Evolutionary conservation across 2,329 filamentous ascomycete species (phyloP).

Genomic region (Elsinoe fawcettii): DNA sequence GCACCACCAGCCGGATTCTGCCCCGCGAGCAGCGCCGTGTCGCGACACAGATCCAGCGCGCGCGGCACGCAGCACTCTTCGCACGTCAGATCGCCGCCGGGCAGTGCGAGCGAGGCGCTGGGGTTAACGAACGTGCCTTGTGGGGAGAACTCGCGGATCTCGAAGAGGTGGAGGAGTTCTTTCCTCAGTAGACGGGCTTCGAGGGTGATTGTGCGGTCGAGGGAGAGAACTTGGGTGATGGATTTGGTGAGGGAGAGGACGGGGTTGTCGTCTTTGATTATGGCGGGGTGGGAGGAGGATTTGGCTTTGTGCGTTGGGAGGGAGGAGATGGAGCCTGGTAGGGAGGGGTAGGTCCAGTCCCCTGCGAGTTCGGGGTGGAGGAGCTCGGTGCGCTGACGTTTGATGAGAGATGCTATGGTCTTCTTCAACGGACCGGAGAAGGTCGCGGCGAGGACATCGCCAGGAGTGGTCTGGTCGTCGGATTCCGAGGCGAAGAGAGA

Average conservation of each 20-base stretch:
- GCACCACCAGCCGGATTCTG: conserved; percentile 18
- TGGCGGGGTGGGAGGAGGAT: conserved; percentile 27
- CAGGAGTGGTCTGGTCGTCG: conserved; percentile 48
- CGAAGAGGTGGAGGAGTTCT: conserved; percentile 81
- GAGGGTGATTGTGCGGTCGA: conserved; percentile 83
- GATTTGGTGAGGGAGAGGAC: conserved; percentile 86
- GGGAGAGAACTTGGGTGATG: conserved; percentile 81
- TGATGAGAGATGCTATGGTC: conserved; percentile 72
- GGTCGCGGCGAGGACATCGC: conserved; percentile 64
- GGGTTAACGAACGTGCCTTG: conserved; percentile 87
- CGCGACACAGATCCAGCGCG: conserved; percentile 86
- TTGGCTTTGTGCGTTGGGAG: conserved; percentile 23
- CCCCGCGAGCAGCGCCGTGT: conserved; percentile 63
- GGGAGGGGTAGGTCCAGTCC: conserved; percentile 77
- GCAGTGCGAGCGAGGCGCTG: conserved; percentile 61
- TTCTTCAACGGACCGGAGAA: conserved; percentile 90
- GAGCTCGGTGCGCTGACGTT: conserved; percentile 79
- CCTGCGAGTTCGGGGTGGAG: conserved; percentile 78
- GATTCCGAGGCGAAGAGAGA: conserved; percentile 50
- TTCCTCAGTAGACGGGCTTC: conserved; percentile 84
- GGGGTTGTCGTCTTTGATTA: conserved; percentile 49
- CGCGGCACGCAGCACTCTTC: conserved; percentile 82
- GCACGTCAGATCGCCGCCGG: conserved; percentile 62
- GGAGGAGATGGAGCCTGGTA: conserved; percentile 63
- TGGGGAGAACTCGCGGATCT: conserved; percentile 85